Evolutionary conservation across 768 basidiomycete genomes (phyloP).

Genomic region (Naematelia aurantialba): DNA sequence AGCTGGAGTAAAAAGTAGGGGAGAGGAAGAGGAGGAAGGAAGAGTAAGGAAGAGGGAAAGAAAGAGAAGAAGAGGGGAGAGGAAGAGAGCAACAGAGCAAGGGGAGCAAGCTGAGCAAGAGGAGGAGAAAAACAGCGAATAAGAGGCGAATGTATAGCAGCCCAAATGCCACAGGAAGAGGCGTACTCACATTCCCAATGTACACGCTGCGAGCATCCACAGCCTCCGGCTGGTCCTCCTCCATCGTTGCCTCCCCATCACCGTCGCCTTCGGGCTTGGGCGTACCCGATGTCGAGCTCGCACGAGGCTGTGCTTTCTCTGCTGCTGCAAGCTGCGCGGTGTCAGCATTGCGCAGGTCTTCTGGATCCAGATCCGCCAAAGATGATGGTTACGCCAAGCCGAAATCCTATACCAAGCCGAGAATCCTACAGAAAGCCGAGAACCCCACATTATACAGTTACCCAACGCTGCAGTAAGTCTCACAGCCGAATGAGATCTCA

Average conservation of each 20-base stretch:
- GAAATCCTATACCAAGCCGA: too few relatives aligned
- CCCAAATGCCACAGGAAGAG: neutral
- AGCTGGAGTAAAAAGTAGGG: constrained; percentile 1
- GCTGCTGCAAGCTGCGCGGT: constrained; percentile 20
- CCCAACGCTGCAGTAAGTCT: constrained; percentile 1
- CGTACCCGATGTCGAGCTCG: constrained; percentile 23
- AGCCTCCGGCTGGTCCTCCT: constrained; percentile 78
- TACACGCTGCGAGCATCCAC: constrained; percentile 86
- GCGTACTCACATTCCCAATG: constrained; percentile 79
- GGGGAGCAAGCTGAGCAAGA: neutral
- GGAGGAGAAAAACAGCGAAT: neutral
- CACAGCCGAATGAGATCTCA: too few relatives aligned
- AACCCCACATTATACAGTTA: too few relatives aligned
- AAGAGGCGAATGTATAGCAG: neutral
- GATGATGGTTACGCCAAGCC: too few relatives aligned
- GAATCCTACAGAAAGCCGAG: too few relatives aligned
- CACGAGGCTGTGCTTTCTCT: constrained; percentile 3
- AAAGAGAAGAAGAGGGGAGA: neutral
- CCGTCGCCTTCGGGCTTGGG: constrained; percentile 25
- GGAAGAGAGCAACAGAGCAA: too few relatives aligned
- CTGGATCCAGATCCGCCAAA: too few relatives aligned
- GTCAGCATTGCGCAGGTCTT: too few relatives aligned
- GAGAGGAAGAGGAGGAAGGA: neutral
- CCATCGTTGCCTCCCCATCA: constrained; percentile 54
- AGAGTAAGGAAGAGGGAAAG: neutral